Base-by-base conservation (phyloP, 257 asterid genomes). In the Leonotis leonurus region DNA sequence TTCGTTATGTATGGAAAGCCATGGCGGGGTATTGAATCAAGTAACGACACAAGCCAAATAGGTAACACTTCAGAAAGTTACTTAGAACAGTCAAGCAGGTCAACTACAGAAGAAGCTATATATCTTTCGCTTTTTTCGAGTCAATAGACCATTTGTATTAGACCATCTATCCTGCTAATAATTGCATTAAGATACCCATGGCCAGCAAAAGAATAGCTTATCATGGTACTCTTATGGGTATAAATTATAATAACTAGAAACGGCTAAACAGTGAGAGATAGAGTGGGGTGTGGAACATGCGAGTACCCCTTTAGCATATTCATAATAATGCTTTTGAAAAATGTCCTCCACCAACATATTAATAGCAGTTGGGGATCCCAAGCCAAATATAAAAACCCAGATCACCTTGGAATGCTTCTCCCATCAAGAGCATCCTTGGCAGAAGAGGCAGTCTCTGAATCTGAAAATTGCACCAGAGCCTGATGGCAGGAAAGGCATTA, bases 371-470 rank as follows among this genome's bases (percentile, higher is more conserved):
- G 75, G 83, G 62, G 60, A 74, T 63, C 77, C 79, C 76, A 78
- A 78, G 77, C 81, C 80, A 81, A 83, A 81, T 69, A 69, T 70
- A 79, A 78, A 74, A 89, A 73, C 75, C 84, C 78, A 80, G 79
- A 77, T 87, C 93, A 90, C 96, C 93, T 87, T 70, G 96, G 96
- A 78, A 90, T 90, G 87, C 95, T 83, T 81, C 95, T 80, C 72
- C 96, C 96, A 79, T 90, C 97, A 69, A 87, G 93, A 61, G 93
- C 88, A 55, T 90, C 96, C 86, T 87, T 87, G 22, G 95, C 93
- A 70, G 95, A 70, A 68, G 86, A 80, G 56, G 97, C 97, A 51
- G 96, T 87, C 55, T 77, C 89, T 61, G 85, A 78, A 76, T 87
- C 93, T 59, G 96, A 81, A 82, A 90, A 90, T 78, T 90, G 95